Evolutionary conservation across 371 early-diverging fungal species (phyloP).

Genomic region (Mycotypha africana): DNA sequence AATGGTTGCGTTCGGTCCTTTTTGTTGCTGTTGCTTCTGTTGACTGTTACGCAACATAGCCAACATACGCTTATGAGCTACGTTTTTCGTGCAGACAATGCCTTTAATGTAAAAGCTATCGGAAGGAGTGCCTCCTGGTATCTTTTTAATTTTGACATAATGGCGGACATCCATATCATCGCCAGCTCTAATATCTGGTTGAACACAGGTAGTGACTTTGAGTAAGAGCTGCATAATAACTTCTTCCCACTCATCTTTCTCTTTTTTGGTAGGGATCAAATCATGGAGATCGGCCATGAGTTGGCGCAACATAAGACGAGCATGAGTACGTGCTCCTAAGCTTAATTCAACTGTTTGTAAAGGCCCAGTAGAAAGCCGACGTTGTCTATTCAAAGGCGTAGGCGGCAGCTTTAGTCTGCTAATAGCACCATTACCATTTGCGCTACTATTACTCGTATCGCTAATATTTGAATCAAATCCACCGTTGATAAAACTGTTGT

Average conservation of each 20-base stretch:
- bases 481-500: no score
- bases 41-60: constrained; percentile 54
- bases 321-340: constrained; percentile 60
- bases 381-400: constrained; percentile 30
- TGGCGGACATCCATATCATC: constrained; percentile 88
- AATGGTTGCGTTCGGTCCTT: no score
- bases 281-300: constrained; percentile 27
- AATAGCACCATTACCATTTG: no score
- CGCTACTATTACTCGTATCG: no score
- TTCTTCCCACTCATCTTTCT: constrained; percentile 66
- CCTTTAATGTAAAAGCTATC: constrained; percentile 84
- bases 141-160: constrained; percentile 91
- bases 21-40: no score
- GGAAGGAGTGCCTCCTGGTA: constrained; percentile 79
- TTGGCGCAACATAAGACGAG: constrained; percentile 59
- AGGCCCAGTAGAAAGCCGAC: constrained; percentile 44
- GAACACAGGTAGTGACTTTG: constrained; percentile 64
- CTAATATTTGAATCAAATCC: no score
- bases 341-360: constrained; percentile 62
- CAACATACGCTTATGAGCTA: constrained; percentile 89
- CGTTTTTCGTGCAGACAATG: constrained; percentile 86
- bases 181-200: constrained; percentile 66
- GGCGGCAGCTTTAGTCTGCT: no score
- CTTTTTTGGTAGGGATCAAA: constrained; percentile 15
- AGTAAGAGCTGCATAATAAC: constrained; percentile 69